phyloP scores from a whole-genome alignment of 805 yeast genomes.

The Ogataea naganishii region DNA sequence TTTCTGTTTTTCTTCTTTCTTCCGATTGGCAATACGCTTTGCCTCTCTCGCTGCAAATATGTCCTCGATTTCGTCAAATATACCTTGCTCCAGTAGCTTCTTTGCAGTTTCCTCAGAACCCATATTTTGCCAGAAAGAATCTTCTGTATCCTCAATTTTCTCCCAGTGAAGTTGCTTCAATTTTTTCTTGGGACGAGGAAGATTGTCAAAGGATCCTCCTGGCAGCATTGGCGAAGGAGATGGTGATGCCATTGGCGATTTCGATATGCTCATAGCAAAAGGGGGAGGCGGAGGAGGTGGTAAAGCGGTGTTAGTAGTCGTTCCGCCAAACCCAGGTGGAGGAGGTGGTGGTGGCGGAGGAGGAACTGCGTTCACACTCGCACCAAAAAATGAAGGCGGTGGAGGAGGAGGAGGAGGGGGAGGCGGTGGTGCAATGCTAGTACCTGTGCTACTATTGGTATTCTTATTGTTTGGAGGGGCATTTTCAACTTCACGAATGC shows the following conservation, averaged over 20 bases:
- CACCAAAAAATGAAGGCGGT: constrained; percentile 17
- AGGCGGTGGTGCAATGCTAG: constrained; percentile 13
- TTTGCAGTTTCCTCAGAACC: constrained; percentile 52
- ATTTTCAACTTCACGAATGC: background rate
- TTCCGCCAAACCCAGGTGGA: no score
- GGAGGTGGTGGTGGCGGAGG: constrained; percentile 13
- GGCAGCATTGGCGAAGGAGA: constrained; percentile 16
- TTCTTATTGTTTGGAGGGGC: constrained; percentile 9
- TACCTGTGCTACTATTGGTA: constrained; percentile 1
- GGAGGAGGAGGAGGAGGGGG: constrained; percentile 26
- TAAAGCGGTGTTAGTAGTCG: constrained; percentile 9
- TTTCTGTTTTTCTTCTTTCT: constrained; percentile 42
- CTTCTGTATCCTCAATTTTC: constrained; percentile 72
- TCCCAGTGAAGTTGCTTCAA: constrained; percentile 98
- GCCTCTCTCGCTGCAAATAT: constrained; percentile 80
- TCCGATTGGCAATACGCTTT: constrained; percentile 38
- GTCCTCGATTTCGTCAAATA: constrained; percentile 74
- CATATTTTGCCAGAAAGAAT: constrained; percentile 77
- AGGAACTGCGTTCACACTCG: no score
- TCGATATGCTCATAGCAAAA: constrained; percentile 1
- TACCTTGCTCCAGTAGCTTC: constrained; percentile 65
- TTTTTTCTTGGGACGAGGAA: constrained; percentile 65
- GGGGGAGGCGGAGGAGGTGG: constrained; percentile 22
- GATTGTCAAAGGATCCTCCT: constrained; percentile 32
- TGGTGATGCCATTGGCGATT: constrained; percentile 6